phyloP scores from a whole-genome alignment of 345 rosid species.

The Raphanus sativus region DNA sequence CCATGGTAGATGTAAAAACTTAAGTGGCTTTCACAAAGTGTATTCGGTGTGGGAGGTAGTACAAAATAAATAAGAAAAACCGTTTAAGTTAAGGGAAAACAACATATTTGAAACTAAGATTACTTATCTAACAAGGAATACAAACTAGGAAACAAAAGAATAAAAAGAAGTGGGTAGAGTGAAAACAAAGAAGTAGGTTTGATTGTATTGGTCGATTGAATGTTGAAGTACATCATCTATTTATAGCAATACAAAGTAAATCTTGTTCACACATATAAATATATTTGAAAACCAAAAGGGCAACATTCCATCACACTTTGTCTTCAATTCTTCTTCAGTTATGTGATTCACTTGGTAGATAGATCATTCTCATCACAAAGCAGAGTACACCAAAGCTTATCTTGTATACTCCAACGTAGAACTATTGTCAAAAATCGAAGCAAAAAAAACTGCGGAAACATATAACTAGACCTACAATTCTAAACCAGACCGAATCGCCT shows the following conservation, averaged over 20 bases:
- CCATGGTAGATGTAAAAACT: background rate
- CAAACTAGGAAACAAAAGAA: background rate
- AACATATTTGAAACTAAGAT: background rate
- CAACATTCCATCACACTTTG: background rate
- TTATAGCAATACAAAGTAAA: background rate
- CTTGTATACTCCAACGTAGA: background rate
- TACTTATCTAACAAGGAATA: background rate
- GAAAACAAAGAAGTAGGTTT: background rate
- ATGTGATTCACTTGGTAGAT: background rate
- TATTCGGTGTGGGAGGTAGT: background rate
- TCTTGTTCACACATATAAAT: background rate
- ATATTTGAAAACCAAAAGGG: background rate
- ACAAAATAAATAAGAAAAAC: background rate
- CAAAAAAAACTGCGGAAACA: background rate
- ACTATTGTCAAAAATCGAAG: background rate
- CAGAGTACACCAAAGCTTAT: background rate
- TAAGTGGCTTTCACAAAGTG: background rate
- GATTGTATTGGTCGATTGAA: background rate
- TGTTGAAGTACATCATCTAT: background rate
- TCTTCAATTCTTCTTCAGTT: background rate
- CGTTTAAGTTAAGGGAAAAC: background rate
- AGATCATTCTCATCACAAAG: background rate
- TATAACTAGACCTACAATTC: background rate
- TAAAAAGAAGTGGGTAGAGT: background rate
- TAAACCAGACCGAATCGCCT: background rate